A percentile compares a stretch with the other conserved stretches of the same genome.
phyloP scores from a whole-genome alignment of 2,329 filamentous ascomycete genomes.

The Neoascochyta sp. region DNA sequence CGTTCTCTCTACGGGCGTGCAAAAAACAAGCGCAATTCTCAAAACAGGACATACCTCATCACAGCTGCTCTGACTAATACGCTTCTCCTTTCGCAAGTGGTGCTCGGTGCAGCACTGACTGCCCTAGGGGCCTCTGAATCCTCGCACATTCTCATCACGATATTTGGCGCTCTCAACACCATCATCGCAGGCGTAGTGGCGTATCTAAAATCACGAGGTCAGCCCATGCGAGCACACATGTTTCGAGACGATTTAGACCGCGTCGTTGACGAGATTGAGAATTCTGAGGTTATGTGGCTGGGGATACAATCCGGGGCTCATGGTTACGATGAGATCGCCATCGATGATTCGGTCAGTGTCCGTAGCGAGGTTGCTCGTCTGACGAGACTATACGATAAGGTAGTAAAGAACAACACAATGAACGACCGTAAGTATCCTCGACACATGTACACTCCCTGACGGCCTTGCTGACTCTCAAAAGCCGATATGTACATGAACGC shows the following conservation, averaged over 20 bases:
- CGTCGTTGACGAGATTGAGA: slow-evolving; percentile 43
- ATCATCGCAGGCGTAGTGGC: slow-evolving; percentile 42
- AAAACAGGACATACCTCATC: slow-evolving; percentile 36
- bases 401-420: slow-evolving; percentile 18
- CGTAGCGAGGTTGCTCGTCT: slow-evolving; percentile 18
- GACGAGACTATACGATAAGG: slow-evolving; percentile 18
- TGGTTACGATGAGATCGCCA: slow-evolving; percentile 47
- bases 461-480: not conserved
- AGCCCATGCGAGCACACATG: slow-evolving; percentile 42
- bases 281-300: slow-evolving; percentile 43
- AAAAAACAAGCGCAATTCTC: slow-evolving; percentile 24
- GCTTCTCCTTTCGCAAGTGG: slow-evolving; percentile 39
- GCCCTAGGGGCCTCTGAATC: slow-evolving; percentile 37
- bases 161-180: slow-evolving; percentile 42
- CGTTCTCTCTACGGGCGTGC: slow-evolving; percentile 39
- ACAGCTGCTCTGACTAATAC: slow-evolving; percentile 39
- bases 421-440: slow-evolving; percentile 14
- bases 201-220: slow-evolving; percentile 40
- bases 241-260: slow-evolving; percentile 42
- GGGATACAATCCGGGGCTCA: slow-evolving; percentile 43
- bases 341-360: slow-evolving; percentile 41
- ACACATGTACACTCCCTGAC: not conserved
- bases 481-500: slow-evolving; percentile 14
- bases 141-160: slow-evolving; percentile 37
- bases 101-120: slow-evolving; percentile 41